phyloP scores from a whole-genome alignment of 1,284 basidiomycete genomes.

The Schizophyllum amplum region DNA sequence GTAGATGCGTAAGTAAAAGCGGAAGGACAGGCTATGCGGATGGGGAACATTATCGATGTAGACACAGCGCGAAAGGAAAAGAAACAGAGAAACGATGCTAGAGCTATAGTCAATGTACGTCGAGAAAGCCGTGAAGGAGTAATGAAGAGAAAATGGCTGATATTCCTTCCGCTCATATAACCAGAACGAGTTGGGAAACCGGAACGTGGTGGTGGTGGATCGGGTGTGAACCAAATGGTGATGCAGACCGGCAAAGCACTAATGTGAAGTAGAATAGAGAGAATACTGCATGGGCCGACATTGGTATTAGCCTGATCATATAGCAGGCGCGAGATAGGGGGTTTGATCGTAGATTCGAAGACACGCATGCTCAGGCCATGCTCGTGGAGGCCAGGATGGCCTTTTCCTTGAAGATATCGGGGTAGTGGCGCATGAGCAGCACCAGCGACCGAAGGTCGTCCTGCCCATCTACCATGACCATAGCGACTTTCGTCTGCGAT shows the following conservation, averaged over 20 bases:
- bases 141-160: too few relatives aligned
- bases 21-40: too few relatives aligned
- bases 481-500: slow-evolving; percentile 77
- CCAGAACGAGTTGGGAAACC: too few relatives aligned
- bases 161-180: too few relatives aligned
- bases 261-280: too few relatives aligned
- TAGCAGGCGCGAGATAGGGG: background rate
- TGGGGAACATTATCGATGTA: background rate
- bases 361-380: background rate
- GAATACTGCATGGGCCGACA: too few relatives aligned
- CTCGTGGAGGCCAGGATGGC: slow-evolving; percentile 18
- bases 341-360: background rate
- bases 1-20: too few relatives aligned
- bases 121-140: slow-evolving; percentile 12
- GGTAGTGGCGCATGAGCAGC: slow-evolving; percentile 84
- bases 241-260: too few relatives aligned
- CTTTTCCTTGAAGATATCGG: slow-evolving; percentile 74
- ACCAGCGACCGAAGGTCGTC: slow-evolving; percentile 79
- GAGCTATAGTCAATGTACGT: slow-evolving; percentile 3
- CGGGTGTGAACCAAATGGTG: too few relatives aligned
- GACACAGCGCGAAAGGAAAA: background rate
- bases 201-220: too few relatives aligned
- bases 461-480: slow-evolving; percentile 64
- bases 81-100: background rate
- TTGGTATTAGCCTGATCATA: background rate